Conservation (phyloP, 2,329 filamentous ascomycete genomes). For the Zasmidium cellare region DNA sequence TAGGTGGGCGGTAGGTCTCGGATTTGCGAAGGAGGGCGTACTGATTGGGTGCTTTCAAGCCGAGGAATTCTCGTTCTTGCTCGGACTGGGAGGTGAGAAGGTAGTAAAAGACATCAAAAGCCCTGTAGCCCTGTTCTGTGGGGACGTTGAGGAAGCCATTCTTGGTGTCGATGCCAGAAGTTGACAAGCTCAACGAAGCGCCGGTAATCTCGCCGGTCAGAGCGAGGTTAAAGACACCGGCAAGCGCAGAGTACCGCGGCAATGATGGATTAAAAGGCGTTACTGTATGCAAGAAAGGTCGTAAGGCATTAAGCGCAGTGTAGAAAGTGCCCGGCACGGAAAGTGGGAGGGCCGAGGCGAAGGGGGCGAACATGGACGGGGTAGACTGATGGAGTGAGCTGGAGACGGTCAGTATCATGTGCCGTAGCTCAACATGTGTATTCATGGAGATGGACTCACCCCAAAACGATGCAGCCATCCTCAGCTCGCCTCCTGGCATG, state of each 20-base stretch:
- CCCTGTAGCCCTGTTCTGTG: conserved; percentile 75
- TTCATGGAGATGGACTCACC: conserved; percentile 52
- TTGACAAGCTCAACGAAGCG: conserved; percentile 75
- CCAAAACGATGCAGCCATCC: conserved; percentile 87
- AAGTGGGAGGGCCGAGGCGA: conserved; percentile 78
- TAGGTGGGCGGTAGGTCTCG: conserved; percentile 79
- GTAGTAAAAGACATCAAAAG: conserved; percentile 98
- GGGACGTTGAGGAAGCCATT: conserved; percentile 81
- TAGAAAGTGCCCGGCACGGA: conserved; percentile 73
- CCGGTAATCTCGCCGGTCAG: conserved; percentile 76
- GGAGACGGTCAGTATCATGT: conserved; percentile 12
- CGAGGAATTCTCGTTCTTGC: conserved; percentile 84
- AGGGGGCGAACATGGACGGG: conserved; percentile 79
- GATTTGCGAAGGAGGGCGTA: conserved; percentile 82
- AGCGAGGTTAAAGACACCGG: conserved; percentile 77
- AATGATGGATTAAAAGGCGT: conserved; percentile 88
- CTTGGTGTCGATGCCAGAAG: conserved; percentile 81
- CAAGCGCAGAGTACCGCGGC: conserved; percentile 76
- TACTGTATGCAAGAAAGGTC: conserved; percentile 82
- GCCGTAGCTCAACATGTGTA: neutral
- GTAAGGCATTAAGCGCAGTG: conserved; percentile 76
- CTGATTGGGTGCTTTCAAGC: conserved; percentile 71
- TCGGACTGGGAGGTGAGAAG: conserved; percentile 79
- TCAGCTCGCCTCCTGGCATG: conserved; percentile 92
- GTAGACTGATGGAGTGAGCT: conserved; percentile 88